Base-by-base conservation (phyloP, 345 rosid genomes). In the Gossypium sturtianum region DNA sequence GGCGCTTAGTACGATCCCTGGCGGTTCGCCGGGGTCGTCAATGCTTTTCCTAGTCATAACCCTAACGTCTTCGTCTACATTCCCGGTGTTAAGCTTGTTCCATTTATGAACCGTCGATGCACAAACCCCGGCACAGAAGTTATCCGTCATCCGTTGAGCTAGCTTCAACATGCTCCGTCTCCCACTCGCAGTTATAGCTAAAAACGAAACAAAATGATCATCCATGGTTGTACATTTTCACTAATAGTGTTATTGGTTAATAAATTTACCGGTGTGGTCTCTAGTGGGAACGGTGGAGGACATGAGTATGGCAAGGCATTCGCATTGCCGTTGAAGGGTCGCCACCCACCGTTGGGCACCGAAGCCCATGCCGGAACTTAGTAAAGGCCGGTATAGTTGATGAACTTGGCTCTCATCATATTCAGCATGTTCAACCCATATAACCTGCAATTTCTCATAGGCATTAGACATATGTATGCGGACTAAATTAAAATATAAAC, bases 261-360 rank as follows among this genome's bases (percentile, higher is more conserved):
- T 15, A 15, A 3, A 23, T 12, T 60, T 68, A 88, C 95, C 93
- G 3, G 91, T 79, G 66, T 87, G 89, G 12, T 90, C 91, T 45
- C 85, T 74, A 8, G 86, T 48, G 0, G 94, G 76, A 16, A 85
- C 83, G 1, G 79, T 56, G 47, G 99, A 87, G 22, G 98, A 89
- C 98, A 93, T 91, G 82, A 96, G 94, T 66, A 91, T 87, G 27
- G 99, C 97, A 2, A 95, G 88, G 74, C 97, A 90, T 78, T 93
- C 94, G 71, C 92, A 88, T 69, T 96, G 99, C 20, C 99, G 90
- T 78, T 93, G 98, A 23, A 96, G 91, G 66, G 97, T 86, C 73
- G 99, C 89, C 5, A 93, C 86, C 99, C 99, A 96, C 9, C 99
- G 84, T n/a, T 86, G 94, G 0, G 99, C 94, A 0, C 99, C 98